phyloP scores from a whole-genome alignment of 176 grass and related monocot genomes.

The Zoysia pacifica region DNA sequence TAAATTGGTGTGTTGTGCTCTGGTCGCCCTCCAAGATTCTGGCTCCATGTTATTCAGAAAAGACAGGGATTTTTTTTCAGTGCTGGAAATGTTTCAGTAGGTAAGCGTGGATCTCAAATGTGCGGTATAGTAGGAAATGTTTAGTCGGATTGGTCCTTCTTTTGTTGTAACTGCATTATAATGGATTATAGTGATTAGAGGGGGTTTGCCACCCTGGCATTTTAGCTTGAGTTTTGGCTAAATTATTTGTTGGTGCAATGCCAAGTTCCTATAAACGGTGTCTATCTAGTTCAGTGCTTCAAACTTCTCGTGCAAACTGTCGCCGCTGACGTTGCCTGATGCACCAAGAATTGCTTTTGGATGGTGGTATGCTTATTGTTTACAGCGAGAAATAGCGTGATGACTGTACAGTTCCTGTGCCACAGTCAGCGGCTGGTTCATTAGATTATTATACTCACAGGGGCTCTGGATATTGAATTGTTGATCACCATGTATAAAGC shows the following conservation, averaged over 20 bases:
- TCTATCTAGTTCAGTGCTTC: background rate
- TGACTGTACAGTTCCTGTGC: background rate
- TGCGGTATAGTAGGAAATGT: conserved; percentile 38
- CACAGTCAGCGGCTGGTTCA: background rate
- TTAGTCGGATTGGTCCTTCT: background rate
- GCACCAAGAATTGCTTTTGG: background rate
- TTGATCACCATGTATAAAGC: background rate
- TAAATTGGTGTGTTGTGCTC: conserved; percentile 17
- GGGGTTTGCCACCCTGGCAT: conserved; percentile 40
- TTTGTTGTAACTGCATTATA: conserved; percentile 22
- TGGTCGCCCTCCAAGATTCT: conserved; percentile 5
- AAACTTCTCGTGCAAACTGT: conserved; percentile 1
- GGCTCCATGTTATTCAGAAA: background rate
- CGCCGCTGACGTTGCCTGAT: background rate
- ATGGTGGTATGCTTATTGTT: background rate
- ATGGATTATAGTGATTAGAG: conserved; percentile 49
- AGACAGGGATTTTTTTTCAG: background rate
- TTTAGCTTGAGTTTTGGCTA: conserved; percentile 28
- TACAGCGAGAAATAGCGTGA: background rate
- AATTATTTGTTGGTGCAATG: conserved; percentile 45
- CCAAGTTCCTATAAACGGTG: conserved; percentile 48
- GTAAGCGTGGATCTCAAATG: conserved; percentile 36
- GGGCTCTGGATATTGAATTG: background rate
- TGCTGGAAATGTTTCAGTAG: conserved; percentile 6
- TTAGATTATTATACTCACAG: background rate